phyloP scores from a whole-genome alignment of 1,284 basidiomycete species.

The Ustilago loliicola region DNA sequence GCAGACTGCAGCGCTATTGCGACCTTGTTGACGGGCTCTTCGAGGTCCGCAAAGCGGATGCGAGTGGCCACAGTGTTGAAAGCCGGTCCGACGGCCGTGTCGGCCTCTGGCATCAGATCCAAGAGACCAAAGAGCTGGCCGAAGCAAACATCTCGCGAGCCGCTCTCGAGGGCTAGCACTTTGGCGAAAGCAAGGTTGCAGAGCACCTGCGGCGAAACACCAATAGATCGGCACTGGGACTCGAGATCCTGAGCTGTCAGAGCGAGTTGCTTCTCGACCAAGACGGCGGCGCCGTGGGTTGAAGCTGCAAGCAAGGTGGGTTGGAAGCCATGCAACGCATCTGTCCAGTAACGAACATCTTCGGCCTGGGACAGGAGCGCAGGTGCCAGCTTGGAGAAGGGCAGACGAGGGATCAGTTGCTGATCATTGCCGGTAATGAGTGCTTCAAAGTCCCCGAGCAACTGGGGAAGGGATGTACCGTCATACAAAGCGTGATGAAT shows the following conservation, averaged over 20 bases:
- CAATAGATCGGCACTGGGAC: constrained; percentile 29
- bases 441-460: constrained; percentile 48
- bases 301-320: constrained; percentile 22
- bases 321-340: constrained; percentile 35
- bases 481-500: constrained; percentile 64
- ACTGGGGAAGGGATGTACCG: constrained; percentile 53
- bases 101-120: constrained; percentile 51
- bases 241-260: constrained; percentile 30
- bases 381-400: constrained; percentile 51
- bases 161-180: constrained; percentile 50
- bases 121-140: constrained; percentile 64
- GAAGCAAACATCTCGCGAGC: constrained; percentile 58
- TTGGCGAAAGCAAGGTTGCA: constrained; percentile 61
- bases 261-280: constrained; percentile 20
- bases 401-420: constrained; percentile 15
- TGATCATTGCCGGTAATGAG: constrained; percentile 8
- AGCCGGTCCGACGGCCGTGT: constrained; percentile 60
- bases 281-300: constrained; percentile 13
- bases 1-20: constrained; percentile 43
- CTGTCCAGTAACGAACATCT: constrained; percentile 53
- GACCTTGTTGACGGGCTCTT: constrained; percentile 15
- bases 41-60: constrained; percentile 32
- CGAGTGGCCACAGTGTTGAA: constrained; percentile 66
- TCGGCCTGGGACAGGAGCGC: constrained; percentile 47
- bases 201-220: constrained; percentile 58